phyloP scores from a whole-genome alignment of 441 rosid genomes.

The Breynia disticha region DNA sequence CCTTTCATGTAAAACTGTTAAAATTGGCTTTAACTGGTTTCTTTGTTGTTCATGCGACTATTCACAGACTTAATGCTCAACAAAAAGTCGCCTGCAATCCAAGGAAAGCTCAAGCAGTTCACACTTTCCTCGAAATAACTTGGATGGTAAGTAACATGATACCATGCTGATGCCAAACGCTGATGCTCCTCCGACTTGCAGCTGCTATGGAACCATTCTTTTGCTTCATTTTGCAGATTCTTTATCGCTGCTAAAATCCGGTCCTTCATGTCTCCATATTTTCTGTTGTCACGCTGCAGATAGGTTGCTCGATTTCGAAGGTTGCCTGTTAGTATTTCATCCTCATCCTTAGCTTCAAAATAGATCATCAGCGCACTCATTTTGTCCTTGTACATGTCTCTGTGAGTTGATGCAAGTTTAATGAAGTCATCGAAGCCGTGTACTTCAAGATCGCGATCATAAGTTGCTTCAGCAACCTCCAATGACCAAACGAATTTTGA shows the following conservation, averaged over 20 bases:
- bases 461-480: slow-evolving; percentile 27
- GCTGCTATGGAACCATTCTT: slow-evolving; percentile 59
- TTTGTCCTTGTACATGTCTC: slow-evolving; percentile 54
- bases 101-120: slow-evolving; percentile 68
- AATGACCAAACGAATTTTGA: slow-evolving; percentile 32
- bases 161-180: slow-evolving; percentile 79
- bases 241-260: slow-evolving; percentile 47
- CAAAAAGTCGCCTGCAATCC: slow-evolving; percentile 60
- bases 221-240: slow-evolving; percentile 51
- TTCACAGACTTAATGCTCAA: slow-evolving; percentile 40
- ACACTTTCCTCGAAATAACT: slow-evolving; percentile 22
- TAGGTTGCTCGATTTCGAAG: slow-evolving; percentile 43
- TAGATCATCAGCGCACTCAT: slow-evolving; percentile 52
- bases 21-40: too few species aligned
- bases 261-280: slow-evolving; percentile 70
- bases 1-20: too few species aligned
- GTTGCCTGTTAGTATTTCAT: slow-evolving; percentile 83
- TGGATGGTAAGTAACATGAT: slow-evolving; percentile 64
- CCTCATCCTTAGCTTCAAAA: slow-evolving; percentile 56
- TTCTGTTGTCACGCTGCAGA: slow-evolving; percentile 68
- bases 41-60: too few species aligned
- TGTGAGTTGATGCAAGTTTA: slow-evolving; percentile 38
- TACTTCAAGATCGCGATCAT: slow-evolving; percentile 60
- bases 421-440: slow-evolving; percentile 47
- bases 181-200: slow-evolving; percentile 27